Conservation (phyloP, 345 rosid species). For the Dimocarpus longan region DNA sequence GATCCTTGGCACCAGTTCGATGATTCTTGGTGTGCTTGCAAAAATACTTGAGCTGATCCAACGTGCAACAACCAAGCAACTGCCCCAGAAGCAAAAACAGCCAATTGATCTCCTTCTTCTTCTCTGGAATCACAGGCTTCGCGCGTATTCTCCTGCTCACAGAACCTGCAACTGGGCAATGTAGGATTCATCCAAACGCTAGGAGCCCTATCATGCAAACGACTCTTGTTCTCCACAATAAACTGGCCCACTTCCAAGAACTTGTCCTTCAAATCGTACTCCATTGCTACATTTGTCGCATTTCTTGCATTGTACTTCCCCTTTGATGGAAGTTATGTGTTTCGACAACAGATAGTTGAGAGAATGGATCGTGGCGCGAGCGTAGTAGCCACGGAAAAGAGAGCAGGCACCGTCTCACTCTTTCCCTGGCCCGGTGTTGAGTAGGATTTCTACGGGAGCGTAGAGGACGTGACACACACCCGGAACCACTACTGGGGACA, state of each 20-base stretch:
- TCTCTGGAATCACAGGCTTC: slow-evolving; percentile 54
- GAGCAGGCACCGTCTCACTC: slow-evolving; percentile 39
- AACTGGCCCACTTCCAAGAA: slow-evolving; percentile 45
- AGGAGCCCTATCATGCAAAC: slow-evolving; percentile 77
- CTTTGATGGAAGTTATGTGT: slow-evolving; percentile 38
- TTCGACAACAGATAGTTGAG: slow-evolving; percentile 41
- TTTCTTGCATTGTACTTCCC: slow-evolving; percentile 66
- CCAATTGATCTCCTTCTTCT: slow-evolving; percentile 75
- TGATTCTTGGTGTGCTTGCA: slow-evolving; percentile 78
- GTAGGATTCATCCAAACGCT: slow-evolving; percentile 55
- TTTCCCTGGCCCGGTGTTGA: slow-evolving; percentile 30
- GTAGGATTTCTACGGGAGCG: slow-evolving; percentile 35
- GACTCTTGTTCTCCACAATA: slow-evolving; percentile 27
- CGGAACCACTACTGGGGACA: no score
- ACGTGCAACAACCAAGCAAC: slow-evolving; percentile 64
- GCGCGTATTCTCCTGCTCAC: slow-evolving; percentile 56
- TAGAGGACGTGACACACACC: not conserved
- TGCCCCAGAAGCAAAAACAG: slow-evolving; percentile 81
- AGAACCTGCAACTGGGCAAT: slow-evolving; percentile 45
- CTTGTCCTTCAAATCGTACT: slow-evolving; percentile 53
- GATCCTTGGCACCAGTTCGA: slow-evolving; percentile 85
- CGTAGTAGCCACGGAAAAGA: slow-evolving; percentile 73
- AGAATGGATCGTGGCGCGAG: slow-evolving; percentile 51
- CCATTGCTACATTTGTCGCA: slow-evolving; percentile 55
- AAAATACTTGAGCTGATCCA: slow-evolving; percentile 79